Evolutionary conservation across 331 rosid genomes (phyloP), one percentile per base, ranked within the genome.

Genomic region (Saraca asoca): DNA sequence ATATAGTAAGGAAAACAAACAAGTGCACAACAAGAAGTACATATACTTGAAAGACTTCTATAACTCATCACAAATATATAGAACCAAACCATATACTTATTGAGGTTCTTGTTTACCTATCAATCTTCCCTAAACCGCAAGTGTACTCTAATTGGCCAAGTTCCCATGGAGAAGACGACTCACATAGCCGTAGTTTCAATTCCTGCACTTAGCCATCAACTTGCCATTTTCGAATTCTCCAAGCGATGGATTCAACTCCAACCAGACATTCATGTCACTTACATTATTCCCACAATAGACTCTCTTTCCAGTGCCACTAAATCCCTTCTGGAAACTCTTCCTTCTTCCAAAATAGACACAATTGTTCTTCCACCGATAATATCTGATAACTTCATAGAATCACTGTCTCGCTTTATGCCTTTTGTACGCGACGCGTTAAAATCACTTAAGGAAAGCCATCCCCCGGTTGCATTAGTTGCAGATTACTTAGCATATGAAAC

Each of bases 401-500:
- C 12, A n/a, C 7, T 80, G 37, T 58, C 64, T 31, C 78, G 37
- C 0, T 71, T 80, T 7, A 51, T 80, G 48, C 52, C 81, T 0
- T 62, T 53, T 18, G 37, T 80, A 0, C 62, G 31, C 0, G 51
- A 64, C 8, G 20, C 74, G 0, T 50, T 80, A 1, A 71, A 71
- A 16, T 11, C 70, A 20, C 54, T 76, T 0, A 62, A 41, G 0
- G 70, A 71, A 50, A n/a, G 77, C 15, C 46, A 76, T 20, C 58
- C 37, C 5, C 45, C 73, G 5, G 67, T 53, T 35, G 75, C 82
- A 5, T 14, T 81, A 0, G 51, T 81, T 3, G 82, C 80, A 0
- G 86, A 84, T 49, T 35, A 56, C 17, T 69, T 78, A 6, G 89
- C 80, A 0, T 7, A 34, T 0, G 64, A 52, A 0, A 74, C 78